Base-by-base conservation (phyloP, 192 early-diverging fungal genomes). In the Backusella tuberculispora region DNA sequence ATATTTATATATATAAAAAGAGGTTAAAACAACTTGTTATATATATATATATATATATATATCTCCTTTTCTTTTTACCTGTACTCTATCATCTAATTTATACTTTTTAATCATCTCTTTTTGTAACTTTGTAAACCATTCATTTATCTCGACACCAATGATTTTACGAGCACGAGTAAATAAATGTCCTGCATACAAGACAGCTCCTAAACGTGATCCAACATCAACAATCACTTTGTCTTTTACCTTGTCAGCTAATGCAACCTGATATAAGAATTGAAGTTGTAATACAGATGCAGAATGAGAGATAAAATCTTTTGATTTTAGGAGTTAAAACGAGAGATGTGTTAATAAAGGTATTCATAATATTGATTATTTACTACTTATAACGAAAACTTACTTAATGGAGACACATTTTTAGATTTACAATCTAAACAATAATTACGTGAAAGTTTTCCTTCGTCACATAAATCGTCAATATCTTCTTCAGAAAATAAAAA, bases 131-230 rank as follows among this genome's bases (percentile, higher is more conserved):
- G 80, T 81, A 63, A 87, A 90, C 76, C 84, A 87, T n/a, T 79
- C 78, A 47, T 89, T 90, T 76, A 89, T 82, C 68, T 90, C 88
- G 7, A 90, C 81, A 56, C 88, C 88, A 65, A 89, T 87, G 17
- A 89, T 17, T 67, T 81, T 83, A 34, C 82, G 86, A 8, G 85
- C 83, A 14, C 82, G 76, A 10, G 84, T 86, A 69, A 87, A 87
- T 46, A 88, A 48, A 56, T 88, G 74, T 26, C 85, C 87, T 38
- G 81, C 72, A 76, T 89, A 89, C 19, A 89, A 74, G 5, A 88
- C 86, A 34, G 88, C 86, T 5, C 88, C 88, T 37, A 86, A 63
- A 53, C 88, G 77, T 13, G 88, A 90, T 21, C 88, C 88, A 66
- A 90, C 84, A 77, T 90, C 88, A 15, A 90, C 72, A 41, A 90